phyloP scores from a whole-genome alignment of 2,329 filamentous ascomycete genomes.

The Calonectria hawksworthii region DNA sequence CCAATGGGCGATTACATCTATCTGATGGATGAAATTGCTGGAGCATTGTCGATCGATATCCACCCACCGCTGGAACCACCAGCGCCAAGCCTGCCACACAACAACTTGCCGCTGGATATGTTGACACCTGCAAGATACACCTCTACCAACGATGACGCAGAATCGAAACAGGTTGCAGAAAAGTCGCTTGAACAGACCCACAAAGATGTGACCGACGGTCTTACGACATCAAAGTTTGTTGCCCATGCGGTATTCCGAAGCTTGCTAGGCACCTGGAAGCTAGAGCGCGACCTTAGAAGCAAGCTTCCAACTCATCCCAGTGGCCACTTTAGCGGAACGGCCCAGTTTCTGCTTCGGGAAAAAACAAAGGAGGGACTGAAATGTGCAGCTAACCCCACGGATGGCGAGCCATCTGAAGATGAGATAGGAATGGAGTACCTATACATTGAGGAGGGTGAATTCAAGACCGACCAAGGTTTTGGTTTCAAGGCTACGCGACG shows the following conservation, averaged over 20 bases:
- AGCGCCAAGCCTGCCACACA: conserved; percentile 53
- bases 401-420: conserved; percentile 31
- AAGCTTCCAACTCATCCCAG: conserved; percentile 70
- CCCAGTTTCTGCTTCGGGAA: conserved; percentile 73
- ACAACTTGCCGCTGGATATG: conserved; percentile 63
- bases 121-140: conserved; percentile 70
- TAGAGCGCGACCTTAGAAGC: conserved; percentile 70
- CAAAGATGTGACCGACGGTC: conserved; percentile 55
- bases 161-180: conserved; percentile 55
- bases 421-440: conserved; percentile 71
- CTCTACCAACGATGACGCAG: conserved; percentile 51
- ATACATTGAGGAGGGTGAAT: conserved; percentile 77
- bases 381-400: conserved; percentile 42
- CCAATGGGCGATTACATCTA: conserved; percentile 88
- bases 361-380: conserved; percentile 68
- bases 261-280: conserved; percentile 78
- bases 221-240: conserved; percentile 66
- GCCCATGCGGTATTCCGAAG: conserved; percentile 78
- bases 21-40: conserved; percentile 78
- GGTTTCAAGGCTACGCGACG: conserved; percentile 73
- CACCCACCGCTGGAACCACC: conserved; percentile 45
- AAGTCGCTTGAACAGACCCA: conserved; percentile 63
- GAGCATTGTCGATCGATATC: conserved; percentile 67
- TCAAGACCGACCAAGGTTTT: conserved; percentile 69
- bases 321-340: conserved; percentile 75